Evolutionary conservation across 1,139 yeast genomes (phyloP).

Genomic region (Kurtzmaniella quercitrusa): DNA sequence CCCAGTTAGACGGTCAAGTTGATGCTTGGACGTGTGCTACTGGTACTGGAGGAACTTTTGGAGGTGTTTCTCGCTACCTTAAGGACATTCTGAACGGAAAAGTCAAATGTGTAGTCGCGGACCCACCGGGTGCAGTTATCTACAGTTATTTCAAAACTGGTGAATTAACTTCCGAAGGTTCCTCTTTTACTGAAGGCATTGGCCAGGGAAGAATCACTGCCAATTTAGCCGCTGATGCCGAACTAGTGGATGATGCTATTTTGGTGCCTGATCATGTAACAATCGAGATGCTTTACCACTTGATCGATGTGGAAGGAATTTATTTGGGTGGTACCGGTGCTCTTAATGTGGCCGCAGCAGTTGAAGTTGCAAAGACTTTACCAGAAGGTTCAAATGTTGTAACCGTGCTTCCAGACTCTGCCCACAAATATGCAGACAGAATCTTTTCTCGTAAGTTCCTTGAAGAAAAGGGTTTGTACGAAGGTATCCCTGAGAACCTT

Average conservation of each 20-base stretch:
- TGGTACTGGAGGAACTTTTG: constrained; percentile 90
- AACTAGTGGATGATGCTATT: constrained; percentile 68
- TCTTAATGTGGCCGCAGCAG: constrained; percentile 79
- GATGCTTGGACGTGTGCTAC: constrained; percentile 87
- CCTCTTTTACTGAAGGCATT: constrained; percentile 91
- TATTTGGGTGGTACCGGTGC: constrained; percentile 90
- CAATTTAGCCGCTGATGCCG: constrained; percentile 70
- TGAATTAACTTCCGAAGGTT: constrained; percentile 62
- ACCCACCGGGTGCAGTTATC: constrained; percentile 89
- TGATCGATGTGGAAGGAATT: constrained; percentile 85
- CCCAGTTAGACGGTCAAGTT: constrained; percentile 76
- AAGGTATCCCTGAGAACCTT: constrained; percentile 65
- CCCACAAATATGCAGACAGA: constrained; percentile 81
- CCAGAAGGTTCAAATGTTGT: constrained; percentile 84
- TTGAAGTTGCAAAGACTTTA: constrained; percentile 63
- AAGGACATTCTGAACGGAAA: constrained; percentile 58
- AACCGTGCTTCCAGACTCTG: constrained; percentile 82
- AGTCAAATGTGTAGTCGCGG: constrained; percentile 70
- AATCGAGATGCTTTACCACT: constrained; percentile 75
- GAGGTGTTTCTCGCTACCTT: constrained; percentile 75
- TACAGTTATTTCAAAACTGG: constrained; percentile 71
- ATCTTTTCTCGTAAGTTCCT: constrained; percentile 78
- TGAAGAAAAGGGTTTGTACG: constrained; percentile 60
- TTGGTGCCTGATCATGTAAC: constrained; percentile 71
- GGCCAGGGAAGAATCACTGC: constrained; percentile 93